Evolutionary conservation across 305 asterid genomes (phyloP), one percentile per base, ranked within the genome.

Genomic region (Lippia alba): DNA sequence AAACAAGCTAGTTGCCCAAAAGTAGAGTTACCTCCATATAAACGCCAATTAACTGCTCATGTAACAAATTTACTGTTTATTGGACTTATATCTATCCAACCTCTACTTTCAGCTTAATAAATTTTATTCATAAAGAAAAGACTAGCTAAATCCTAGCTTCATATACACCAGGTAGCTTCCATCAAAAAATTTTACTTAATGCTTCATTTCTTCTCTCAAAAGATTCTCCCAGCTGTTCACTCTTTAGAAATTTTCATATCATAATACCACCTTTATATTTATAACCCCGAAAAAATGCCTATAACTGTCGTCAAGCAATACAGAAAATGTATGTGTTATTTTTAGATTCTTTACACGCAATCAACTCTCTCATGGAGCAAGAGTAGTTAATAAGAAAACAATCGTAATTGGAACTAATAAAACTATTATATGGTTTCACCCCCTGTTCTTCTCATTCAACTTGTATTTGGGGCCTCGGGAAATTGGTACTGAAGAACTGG

Each of bases 221-320:
- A 46, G 10, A 56, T 34, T 45, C 12, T 15, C 53, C 61, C 18
- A 33, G 48, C 56, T 33, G 15, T 33, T 48, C 32, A 39, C 16
- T 7, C 56, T 56, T 56, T 7, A 48, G 34, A 41, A 73, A 60
- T 11, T 11, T 40, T 4, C n/a, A 48, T n/a, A 67, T 41, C 60
- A n/a, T 54, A 39, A 56, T 24, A 24, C 30, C 30, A 24, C 30
- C 30, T 24, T 24, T 24, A 24, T 24, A 24, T 24, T 1, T 24
- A 1, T 24, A 24, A 24, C 30, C 30, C 30, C 30, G 30, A 24
- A 24, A 24, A 24, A 24, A 24, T 24, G 30, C 3, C 30, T 24
- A 1, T 24, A 3, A 24, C 30, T 24, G 30, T 24, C 3, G 30
- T 24, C n/a, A n/a, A 24, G 30, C 30, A 24, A 24, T 24, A 24